A percentile compares a stretch with the other conserved stretches of the same genome.
Conservation (phyloP, 148 eudicot species). For the Vaccinium vitisidaea region DNA sequence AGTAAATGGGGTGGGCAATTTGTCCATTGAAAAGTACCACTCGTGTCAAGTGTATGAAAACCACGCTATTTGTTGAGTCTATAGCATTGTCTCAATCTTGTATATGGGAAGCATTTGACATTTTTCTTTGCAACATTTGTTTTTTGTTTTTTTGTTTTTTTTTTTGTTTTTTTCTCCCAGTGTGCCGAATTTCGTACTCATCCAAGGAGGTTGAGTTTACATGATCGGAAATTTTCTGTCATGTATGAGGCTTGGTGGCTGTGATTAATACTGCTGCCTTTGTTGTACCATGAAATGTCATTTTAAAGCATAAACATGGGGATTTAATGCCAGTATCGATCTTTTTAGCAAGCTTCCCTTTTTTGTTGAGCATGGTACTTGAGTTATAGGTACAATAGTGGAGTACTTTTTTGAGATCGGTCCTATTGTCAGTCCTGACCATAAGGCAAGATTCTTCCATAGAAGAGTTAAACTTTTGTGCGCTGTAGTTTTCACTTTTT, state of each 20-base stretch:
- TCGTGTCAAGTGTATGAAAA: not conserved
- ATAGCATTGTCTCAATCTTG: not conserved
- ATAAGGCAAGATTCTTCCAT: too few species aligned
- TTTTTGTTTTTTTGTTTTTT: slow-evolving; percentile 2
- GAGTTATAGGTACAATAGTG: not conserved
- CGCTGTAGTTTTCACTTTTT: too few species aligned
- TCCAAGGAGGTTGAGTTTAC: slow-evolving; percentile 19
- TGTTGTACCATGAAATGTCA: not conserved
- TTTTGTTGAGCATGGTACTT: not conserved
- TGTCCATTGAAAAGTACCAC: not conserved
- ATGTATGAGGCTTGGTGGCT: not conserved
- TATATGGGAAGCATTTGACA: slow-evolving; percentile 11
- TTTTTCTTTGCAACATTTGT: not conserved
- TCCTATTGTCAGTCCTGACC: too few species aligned
- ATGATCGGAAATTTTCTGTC: not conserved
- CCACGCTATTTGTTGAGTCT: slow-evolving; percentile 8
- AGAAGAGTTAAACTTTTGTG: too few species aligned
- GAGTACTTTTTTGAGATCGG: too few species aligned
- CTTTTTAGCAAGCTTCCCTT: not conserved
- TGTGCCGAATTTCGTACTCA: slow-evolving; percentile 17
- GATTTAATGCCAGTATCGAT: not conserved
- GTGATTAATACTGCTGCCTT: not conserved
- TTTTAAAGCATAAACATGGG: not conserved
- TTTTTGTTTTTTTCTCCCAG: not conserved
- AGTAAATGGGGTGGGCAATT: slow-evolving; percentile 30